Conservation (phyloP, 495 filamentous ascomycete genomes). For the Hypoxylon perforatum region DNA sequence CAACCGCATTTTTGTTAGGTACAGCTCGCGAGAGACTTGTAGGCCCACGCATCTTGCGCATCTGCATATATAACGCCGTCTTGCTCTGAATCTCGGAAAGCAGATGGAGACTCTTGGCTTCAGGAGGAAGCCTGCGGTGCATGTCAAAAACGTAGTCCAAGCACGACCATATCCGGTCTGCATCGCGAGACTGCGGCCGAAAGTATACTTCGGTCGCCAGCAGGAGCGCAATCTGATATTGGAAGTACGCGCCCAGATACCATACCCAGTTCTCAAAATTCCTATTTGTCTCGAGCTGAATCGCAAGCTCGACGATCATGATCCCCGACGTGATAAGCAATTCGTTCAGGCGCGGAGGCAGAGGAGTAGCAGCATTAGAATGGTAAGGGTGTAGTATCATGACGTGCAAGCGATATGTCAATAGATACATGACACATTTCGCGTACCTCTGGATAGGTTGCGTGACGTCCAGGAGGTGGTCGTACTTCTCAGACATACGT, state of each 20-base stretch:
- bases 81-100: conserved; percentile 55
- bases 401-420: conserved; percentile 70
- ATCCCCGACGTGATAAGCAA: conserved; percentile 64
- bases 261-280: conserved; percentile 64
- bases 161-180: conserved; percentile 73
- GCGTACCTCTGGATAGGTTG: conserved; percentile 69
- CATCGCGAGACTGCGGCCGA: conserved; percentile 64
- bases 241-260: conserved; percentile 66
- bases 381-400: conserved; percentile 75
- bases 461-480: conserved; percentile 64
- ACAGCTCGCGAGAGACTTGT: conserved; percentile 49
- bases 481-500: conserved; percentile 69
- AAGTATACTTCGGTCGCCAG: conserved; percentile 66
- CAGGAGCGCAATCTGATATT: conserved; percentile 65
- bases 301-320: conserved; percentile 68
- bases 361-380: conserved; percentile 62
- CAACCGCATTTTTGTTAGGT: conserved; percentile 52
- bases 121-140: conserved; percentile 57
- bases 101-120: conserved; percentile 53
- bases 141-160: conserved; percentile 77
- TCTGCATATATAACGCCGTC: conserved; percentile 53
- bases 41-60: conserved; percentile 60
- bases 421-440: conserved; percentile 68
- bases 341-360: conserved; percentile 57
- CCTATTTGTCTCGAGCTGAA: conserved; percentile 66